These are phyloP conservation scores for Trichosporon sp. DNA, from an alignment of 1,284 basidiomycete species.

Conservation along the genomic window DNA sequence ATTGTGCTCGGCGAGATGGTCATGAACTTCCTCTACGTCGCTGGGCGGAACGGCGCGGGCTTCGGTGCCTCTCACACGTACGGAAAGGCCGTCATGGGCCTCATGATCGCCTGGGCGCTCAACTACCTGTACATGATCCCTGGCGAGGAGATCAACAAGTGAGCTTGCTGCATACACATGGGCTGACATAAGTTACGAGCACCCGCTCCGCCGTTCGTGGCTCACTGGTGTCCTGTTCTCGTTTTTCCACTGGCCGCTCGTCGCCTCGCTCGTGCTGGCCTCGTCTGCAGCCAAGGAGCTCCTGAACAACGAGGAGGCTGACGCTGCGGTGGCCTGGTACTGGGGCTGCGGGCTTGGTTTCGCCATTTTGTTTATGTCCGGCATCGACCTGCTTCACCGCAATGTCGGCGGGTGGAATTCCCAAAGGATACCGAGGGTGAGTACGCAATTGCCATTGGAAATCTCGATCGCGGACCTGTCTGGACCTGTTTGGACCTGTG, in stretches of 20 bases:
- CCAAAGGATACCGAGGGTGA: slow-evolving; percentile 29
- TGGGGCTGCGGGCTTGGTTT: slow-evolving; percentile 48
- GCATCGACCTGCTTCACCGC: slow-evolving; percentile 44
- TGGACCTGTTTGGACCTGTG: too few species aligned
- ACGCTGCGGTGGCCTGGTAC: slow-evolving; percentile 30
- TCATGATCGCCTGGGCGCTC: slow-evolving; percentile 51
- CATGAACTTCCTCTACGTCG: slow-evolving; percentile 19
- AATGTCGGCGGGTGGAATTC: slow-evolving; percentile 23
- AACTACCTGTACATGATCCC: slow-evolving; percentile 45
- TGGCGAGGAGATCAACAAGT: slow-evolving; percentile 31
- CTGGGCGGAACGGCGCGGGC: slow-evolving; percentile 20
- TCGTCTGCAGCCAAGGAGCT: slow-evolving; percentile 45
- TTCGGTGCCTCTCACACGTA: slow-evolving; percentile 35
- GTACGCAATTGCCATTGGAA: slow-evolving; percentile 11
- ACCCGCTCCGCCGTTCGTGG: slow-evolving; percentile 49
- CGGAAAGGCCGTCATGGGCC: slow-evolving; percentile 44
- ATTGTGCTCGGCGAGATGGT: slow-evolving; percentile 43
- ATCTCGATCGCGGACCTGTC: background rate
- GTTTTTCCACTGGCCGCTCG: slow-evolving; percentile 48
- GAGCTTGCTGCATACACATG: background rate
- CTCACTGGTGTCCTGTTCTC: slow-evolving; percentile 45
- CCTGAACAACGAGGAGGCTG: slow-evolving; percentile 1
- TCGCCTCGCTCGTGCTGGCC: slow-evolving; percentile 45
- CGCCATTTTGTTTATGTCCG: slow-evolving; percentile 40
- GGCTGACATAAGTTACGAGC: slow-evolving; percentile 35